Percentiles rank a stretch among this genome's conserved stretches.
These are phyloP conservation scores for Aleurites moluccanus DNA, from an alignment of 441 rosid genomes.

Conservation along the genomic window DNA sequence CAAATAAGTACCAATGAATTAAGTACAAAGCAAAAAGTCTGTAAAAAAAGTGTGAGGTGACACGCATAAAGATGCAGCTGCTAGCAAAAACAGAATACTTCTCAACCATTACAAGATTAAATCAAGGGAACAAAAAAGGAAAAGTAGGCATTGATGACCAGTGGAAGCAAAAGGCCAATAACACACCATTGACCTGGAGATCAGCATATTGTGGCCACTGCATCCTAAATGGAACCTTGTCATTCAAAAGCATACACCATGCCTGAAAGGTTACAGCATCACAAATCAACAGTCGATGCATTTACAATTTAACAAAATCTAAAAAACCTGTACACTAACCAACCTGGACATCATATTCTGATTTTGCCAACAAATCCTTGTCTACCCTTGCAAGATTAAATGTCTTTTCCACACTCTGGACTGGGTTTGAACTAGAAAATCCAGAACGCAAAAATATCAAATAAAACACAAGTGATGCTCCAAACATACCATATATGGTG, in stretches of 20 bases:
- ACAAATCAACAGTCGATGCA: slow-evolving; percentile 27
- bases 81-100: not conserved
- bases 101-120: not conserved
- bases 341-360: slow-evolving; percentile 90
- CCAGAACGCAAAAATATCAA: slow-evolving; percentile 23
- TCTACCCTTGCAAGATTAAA: slow-evolving; percentile 77
- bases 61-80: not conserved
- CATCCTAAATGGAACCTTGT: slow-evolving; percentile 93
- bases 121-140: not conserved
- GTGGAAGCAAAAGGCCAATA: slow-evolving; percentile 12
- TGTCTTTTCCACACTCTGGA: slow-evolving; percentile 70
- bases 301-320: slow-evolving; percentile 1
- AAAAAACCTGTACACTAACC: slow-evolving; percentile 23
- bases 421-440: slow-evolving; percentile 65
- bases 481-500: not conserved
- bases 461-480: slow-evolving; percentile 7
- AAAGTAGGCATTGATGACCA: not conserved
- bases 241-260: slow-evolving; percentile 99
- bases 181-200: slow-evolving; percentile 93
- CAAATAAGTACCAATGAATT: not conserved
- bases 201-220: slow-evolving; percentile 98
- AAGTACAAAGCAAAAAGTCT: not conserved
- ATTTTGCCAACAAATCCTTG: slow-evolving; percentile 67
- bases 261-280: slow-evolving; percentile 48
- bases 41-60: not conserved